Conservation (phyloP, 305 asterid genomes). For the Rubia balearica region DNA sequence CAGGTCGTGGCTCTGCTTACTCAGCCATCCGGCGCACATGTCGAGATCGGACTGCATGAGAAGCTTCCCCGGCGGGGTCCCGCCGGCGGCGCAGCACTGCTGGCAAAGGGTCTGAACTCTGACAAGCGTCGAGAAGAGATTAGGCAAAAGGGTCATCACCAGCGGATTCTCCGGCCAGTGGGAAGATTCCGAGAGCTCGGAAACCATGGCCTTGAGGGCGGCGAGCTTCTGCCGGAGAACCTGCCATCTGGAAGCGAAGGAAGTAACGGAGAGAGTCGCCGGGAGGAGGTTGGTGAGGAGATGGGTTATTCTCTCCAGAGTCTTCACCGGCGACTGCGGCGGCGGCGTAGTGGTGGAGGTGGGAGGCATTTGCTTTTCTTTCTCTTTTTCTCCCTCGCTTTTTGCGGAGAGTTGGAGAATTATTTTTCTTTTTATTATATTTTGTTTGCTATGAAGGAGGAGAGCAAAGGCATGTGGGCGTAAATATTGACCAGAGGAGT, state of each 20-base stretch:
- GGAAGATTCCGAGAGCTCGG: conserved; percentile 45
- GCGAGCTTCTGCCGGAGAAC: conserved; percentile 52
- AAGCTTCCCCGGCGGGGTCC: conserved; percentile 58
- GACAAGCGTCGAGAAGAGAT: conserved; percentile 46
- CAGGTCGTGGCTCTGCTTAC: conserved; percentile 60
- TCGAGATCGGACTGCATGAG: conserved; percentile 94
- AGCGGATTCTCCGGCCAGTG: conserved; percentile 71
- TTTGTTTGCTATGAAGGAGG: background rate
- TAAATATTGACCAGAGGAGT: background rate
- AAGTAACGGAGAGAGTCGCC: conserved; percentile 36
- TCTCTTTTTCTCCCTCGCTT: background rate
- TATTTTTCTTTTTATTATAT: background rate
- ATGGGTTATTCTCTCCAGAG: conserved; percentile 27
- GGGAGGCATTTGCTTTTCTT: background rate
- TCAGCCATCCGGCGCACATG: conserved; percentile 76
- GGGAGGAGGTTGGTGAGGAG: conserved; percentile 41
- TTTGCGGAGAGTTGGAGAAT: background rate
- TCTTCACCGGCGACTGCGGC: conserved; percentile 30
- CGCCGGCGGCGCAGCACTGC: conserved; percentile 47
- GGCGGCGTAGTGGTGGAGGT: conserved; percentile 19
- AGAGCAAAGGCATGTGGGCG: background rate
- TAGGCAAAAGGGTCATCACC: conserved; percentile 46
- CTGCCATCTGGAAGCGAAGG: conserved; percentile 66
- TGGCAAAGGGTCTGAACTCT: conserved; percentile 45
- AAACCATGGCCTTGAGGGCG: conserved; percentile 31